Base-by-base conservation (phyloP, 2,329 filamentous ascomycete species). In the Leptographium flavum region DNA sequence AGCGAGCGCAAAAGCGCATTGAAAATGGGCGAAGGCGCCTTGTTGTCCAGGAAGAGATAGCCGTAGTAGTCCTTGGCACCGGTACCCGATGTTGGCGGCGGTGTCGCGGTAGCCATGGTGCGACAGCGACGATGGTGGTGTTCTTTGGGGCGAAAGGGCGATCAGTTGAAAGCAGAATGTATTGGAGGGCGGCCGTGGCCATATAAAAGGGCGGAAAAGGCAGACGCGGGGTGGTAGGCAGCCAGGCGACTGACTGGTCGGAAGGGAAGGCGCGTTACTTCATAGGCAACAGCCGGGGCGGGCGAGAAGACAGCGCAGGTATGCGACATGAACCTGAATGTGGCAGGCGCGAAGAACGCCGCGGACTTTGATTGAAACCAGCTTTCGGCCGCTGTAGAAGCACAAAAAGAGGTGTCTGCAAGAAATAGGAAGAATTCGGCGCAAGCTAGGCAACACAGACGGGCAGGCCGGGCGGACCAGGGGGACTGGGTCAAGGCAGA, bases 1-100 rank as follows among this genome's bases (percentile, higher is more conserved):
- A 88, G 76, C 28, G 80, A 78, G 53, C 77, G 64, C 51, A 87
- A 69, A 28, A 88, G 66, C 45, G 79, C 76, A 59, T 83, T 73
- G 25, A 88, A 70, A 38, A 80, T 60, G 43, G 73, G 72, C 4
- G 81, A 80, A 5, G 83, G 76, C 40, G 72, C 74, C 60, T 85
- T 86, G 59, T 83, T 70, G 31, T 66, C 62, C 52, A 78, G 72
- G 56, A 83, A 84, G 55, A 88, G 69, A 58, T 81, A 79, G 41
- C 75, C 74, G 63, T 84, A 86, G 53, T 66, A 72, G 42, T 56
- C 47, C 41, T 60, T 63, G 31, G 54, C 35, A 38, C 57, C 55
- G 39, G 51, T 47, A 25, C 53, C 32, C 43, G 55, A 30, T 28
- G 56, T 15, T 25, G 45, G 45, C 41, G 47, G 45, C 33, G 45